phyloP scores from a whole-genome alignment of 495 filamentous ascomycete species.

The Aspergillus conjunctus region DNA sequence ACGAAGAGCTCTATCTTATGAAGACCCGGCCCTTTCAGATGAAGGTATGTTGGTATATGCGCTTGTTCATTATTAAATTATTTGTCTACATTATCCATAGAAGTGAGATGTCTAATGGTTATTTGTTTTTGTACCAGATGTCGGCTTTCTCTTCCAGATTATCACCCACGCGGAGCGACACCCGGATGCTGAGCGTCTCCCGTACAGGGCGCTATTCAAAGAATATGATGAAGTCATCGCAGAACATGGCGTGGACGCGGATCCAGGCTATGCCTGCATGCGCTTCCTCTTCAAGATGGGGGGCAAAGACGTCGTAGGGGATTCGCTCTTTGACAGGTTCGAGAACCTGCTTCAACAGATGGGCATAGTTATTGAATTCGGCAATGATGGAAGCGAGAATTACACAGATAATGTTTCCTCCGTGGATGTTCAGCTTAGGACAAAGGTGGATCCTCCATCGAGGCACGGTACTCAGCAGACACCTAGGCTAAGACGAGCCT shows the following conservation, averaged over 20 bases:
- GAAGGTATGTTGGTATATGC: constrained; percentile 48
- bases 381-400: constrained; percentile 38
- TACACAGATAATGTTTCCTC: constrained; percentile 30
- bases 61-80: too few relatives aligned
- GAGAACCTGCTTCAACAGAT: constrained; percentile 62
- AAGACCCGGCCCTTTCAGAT: constrained; percentile 59
- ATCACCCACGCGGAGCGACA: constrained; percentile 68
- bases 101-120: constrained; percentile 2
- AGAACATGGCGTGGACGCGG: constrained; percentile 65
- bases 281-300: constrained; percentile 82
- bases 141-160: constrained; percentile 76
- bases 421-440: constrained; percentile 27
- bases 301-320: constrained; percentile 48
- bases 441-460: constrained; percentile 23
- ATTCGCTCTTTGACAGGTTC: constrained; percentile 65
- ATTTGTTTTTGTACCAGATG: constrained; percentile 55
- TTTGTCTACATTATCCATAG: neutral
- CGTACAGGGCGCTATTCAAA: constrained; percentile 77
- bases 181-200: constrained; percentile 62
- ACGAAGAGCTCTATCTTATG: constrained; percentile 52
- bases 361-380: constrained; percentile 68
- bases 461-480: constrained; percentile 30
- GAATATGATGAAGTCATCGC: constrained; percentile 75
- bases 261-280: constrained; percentile 73
- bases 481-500: constrained; percentile 53